Evolutionary conservation across 1,284 basidiomycete species (phyloP).

Genomic region (Takashimella tepidaria): DNA sequence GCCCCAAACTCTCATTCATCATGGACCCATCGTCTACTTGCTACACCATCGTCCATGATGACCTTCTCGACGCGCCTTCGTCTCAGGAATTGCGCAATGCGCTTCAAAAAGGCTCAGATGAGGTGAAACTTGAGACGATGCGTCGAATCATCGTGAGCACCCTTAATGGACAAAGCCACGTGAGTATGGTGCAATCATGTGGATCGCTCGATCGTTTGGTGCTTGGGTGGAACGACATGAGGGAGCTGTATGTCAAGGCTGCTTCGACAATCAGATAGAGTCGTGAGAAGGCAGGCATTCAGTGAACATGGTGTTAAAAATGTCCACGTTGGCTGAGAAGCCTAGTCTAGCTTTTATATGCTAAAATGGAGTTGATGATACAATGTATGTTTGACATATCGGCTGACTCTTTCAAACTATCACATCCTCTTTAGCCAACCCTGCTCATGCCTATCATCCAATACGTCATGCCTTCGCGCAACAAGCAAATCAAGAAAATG

Average conservation of each 20-base stretch:
- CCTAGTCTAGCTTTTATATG: too few species aligned
- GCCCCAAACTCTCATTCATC: constrained; percentile 17
- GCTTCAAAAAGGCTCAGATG: constrained; percentile 88
- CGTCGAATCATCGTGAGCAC: constrained; percentile 92
- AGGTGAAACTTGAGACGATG: constrained; percentile 95
- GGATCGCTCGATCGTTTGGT: too few species aligned
- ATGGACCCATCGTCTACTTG: constrained; percentile 54
- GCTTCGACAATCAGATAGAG: too few species aligned
- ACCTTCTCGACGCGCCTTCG: constrained; percentile 64
- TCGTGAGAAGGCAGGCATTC: too few species aligned
- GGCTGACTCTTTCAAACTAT: too few species aligned
- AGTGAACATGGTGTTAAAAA: too few species aligned
- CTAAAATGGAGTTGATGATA: too few species aligned
- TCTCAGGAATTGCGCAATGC: constrained; percentile 76
- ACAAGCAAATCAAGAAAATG: constrained; percentile 97
- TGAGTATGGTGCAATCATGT: too few species aligned
- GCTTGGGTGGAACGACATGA: too few species aligned
- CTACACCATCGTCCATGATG: constrained; percentile 81
- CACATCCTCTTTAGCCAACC: constrained; percentile 56
- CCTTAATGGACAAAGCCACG: constrained; percentile 82
- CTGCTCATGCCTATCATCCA: constrained; percentile 99
- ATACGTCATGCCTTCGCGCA: constrained; percentile 89
- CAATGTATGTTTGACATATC: too few species aligned
- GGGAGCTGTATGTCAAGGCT: too few species aligned
- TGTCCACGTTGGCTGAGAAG: too few species aligned